Evolutionary conservation across 2,329 filamentous ascomycete genomes (phyloP), one percentile per base, ranked within the genome.

Genomic region (Didymella keratinophila): DNA sequence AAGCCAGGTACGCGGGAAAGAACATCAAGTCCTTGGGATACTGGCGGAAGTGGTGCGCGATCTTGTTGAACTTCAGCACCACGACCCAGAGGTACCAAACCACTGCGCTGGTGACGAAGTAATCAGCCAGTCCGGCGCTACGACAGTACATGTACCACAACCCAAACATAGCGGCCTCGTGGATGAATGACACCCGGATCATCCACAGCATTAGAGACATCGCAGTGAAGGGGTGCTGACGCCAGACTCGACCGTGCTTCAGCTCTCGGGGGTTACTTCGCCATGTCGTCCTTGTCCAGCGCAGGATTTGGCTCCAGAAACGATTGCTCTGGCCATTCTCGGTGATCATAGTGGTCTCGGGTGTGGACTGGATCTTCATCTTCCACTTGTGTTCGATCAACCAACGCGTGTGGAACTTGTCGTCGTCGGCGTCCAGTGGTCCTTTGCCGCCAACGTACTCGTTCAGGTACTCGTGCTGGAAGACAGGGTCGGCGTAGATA

Each of bases 261-360:
- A 30, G 6, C 25, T 50, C 34, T 12, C 36, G 18, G 2, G 36
- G 47, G 4, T 50, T 50, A 10, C 47, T 50, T 27, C 47, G 25
- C 47, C 25, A 50, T 3, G 47, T 50, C n/a, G 34, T 30, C 25
- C 34, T 50, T 4, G 47, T 50, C 34, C 34, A 50, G 8, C 47
- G 47, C 14, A 41, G 4, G 10, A 49, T 21, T 7, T 49, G 46
- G 34, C 23, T 41, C 11, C 12, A 21, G n/a, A 27, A 49, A 3
- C 46, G 23, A 7, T 28, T n/a, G 2, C 23, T 25, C 4, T 39
- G 21, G n/a, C 46, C 46, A 14, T 49, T 49, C 23, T 41, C 32
- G 4, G 81, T 76, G 32, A 89, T 76, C 1, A 49, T 4, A 16
- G 78, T 73, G 0, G 81, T 77, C 2, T 84, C 79, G 0, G 76